Base-by-base conservation (phyloP, 1,284 basidiomycete species). In the Ceratobasidium papillatum region DNA sequence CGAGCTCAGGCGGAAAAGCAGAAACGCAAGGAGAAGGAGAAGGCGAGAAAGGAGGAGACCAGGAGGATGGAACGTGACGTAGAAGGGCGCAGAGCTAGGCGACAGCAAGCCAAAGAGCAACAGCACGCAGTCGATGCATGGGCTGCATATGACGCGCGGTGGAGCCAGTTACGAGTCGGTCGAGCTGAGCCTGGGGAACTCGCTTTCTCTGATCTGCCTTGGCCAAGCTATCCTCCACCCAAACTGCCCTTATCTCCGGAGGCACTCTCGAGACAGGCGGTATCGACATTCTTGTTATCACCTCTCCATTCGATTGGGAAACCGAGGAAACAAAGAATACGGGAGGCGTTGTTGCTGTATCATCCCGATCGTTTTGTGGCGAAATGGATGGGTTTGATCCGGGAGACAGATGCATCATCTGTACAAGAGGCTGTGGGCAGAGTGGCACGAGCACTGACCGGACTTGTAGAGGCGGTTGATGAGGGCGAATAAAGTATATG, bases 281-380 rank as follows among this genome's bases (percentile, higher is more conserved):
- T 94, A 32, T 81, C 88, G 1, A 78, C 84, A 0, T 95, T 95
- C 81, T 82, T 95, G 59, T 80, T 89, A 52, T 85, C 83, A 52
- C 80, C 78, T 27, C 66, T 56, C 68, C 80, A 80, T 34, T 77
- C 74, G 9, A 74, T 76, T 38, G 82, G 80, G 76, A 83, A 80
- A 78, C 78, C 78, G 49, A 82, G 85, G 62, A 90, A 88, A 79
- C 91, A 91, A 51, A 88, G 86, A 71, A 80, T 94, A 47, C 84
- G 91, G 76, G 91, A 93, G 80, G 87, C 91, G 0, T 87, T 94
- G 79, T 81, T 94, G 41, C 87, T 91, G 14, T 95, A 93, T 80
- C 94, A 95, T 80, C 94, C 94, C 0, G 94, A 96, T 82, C 92
- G 94, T 78, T 95, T 95, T 78, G 91, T 94, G 80, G 88, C 90